phyloP scores from a whole-genome alignment of 179 eudicot species.

The Pouteria campechiana region DNA sequence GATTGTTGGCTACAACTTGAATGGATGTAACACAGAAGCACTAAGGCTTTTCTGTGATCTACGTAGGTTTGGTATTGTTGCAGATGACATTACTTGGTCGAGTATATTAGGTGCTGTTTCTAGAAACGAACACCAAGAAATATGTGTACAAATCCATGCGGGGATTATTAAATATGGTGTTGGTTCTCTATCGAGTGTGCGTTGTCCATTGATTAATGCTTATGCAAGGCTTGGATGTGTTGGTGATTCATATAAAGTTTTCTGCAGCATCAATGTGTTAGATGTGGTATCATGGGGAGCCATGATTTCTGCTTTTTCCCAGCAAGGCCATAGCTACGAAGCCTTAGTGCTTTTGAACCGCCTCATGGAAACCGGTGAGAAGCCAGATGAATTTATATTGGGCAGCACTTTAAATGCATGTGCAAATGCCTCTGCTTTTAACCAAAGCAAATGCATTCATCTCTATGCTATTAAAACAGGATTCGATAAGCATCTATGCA shows the following conservation, averaged over 20 bases:
- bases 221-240: slow-evolving; percentile 6
- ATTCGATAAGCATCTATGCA: slow-evolving; percentile 6
- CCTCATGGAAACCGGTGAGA: slow-evolving; percentile 4
- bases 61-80: slow-evolving; percentile 5
- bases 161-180: slow-evolving; percentile 11
- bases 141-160: slow-evolving; percentile 13
- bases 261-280: neutral
- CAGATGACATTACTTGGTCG: slow-evolving; percentile 11
- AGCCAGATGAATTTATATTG: slow-evolving; percentile 14
- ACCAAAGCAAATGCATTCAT: slow-evolving; percentile 10
- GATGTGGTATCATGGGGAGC: slow-evolving; percentile 10
- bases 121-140: neutral
- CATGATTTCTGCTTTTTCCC: slow-evolving; percentile 8
- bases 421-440: slow-evolving; percentile 8
- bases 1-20: slow-evolving; percentile 11
- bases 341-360: slow-evolving; percentile 4
- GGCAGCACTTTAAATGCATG: slow-evolving; percentile 12
- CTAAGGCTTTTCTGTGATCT: slow-evolving; percentile 7
- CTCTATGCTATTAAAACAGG: slow-evolving; percentile 5
- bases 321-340: slow-evolving; percentile 7
- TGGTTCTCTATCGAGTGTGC: slow-evolving; percentile 1
- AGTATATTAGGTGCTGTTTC: slow-evolving; percentile 11
- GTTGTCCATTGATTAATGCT: slow-evolving; percentile 8
- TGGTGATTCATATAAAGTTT: slow-evolving; percentile 5
- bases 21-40: slow-evolving; percentile 6